Evolutionary conservation across 768 basidiomycete genomes (phyloP).

Genomic region (Russula sp.): DNA sequence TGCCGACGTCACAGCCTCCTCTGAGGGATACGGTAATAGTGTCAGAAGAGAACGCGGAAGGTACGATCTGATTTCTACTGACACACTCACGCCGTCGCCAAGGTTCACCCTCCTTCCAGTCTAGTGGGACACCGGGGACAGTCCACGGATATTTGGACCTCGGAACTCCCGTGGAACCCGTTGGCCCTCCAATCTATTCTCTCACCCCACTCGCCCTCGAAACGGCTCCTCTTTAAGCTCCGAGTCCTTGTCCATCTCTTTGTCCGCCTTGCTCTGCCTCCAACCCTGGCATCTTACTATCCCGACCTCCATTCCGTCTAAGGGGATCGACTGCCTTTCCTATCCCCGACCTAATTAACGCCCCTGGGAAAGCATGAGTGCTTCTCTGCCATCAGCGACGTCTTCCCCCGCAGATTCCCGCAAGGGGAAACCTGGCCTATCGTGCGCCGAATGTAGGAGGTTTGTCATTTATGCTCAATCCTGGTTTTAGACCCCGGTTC

Average conservation of each 20-base stretch:
- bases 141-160: constrained; percentile 4
- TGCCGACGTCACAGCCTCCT: no score
- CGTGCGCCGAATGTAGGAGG: constrained; percentile 52
- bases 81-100: no score
- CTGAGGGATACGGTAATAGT: no score
- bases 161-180: constrained; percentile 7
- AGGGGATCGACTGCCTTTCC: not conserved
- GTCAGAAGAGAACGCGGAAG: no score
- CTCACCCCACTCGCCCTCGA: not conserved
- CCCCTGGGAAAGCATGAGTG: constrained; percentile 9
- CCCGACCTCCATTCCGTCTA: not conserved
- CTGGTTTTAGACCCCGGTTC: not conserved
- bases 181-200: not conserved
- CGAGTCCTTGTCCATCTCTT: not conserved
- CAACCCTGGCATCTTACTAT: not conserved
- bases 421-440: constrained; percentile 36
- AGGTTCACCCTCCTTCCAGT: not conserved
- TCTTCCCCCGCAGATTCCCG: constrained; percentile 15
- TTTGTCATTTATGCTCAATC: constrained; percentile 21
- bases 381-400: not conserved
- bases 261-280: not conserved
- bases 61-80: no score
- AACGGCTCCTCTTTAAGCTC: not conserved
- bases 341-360: not conserved
- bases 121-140: not conserved